These are phyloP conservation scores for Xylaria cubensis DNA, from an alignment of 495 filamentous ascomycete species.

Conservation along the genomic window DNA sequence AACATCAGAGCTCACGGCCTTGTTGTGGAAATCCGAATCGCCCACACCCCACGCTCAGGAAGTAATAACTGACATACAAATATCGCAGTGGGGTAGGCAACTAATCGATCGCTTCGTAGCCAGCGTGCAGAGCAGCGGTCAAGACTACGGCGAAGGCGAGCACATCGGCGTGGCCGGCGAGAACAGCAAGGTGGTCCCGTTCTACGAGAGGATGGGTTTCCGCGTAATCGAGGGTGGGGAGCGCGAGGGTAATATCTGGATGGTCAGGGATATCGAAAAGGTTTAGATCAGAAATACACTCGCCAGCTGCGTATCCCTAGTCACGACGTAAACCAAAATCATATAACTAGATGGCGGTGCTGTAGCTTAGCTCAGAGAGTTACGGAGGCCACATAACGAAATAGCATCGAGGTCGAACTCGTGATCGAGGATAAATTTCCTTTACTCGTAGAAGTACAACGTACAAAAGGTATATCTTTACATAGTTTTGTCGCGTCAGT, in stretches of 20 bases:
- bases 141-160: constrained; percentile 43
- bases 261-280: constrained; percentile 39
- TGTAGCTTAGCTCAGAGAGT: not conserved
- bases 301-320: not conserved
- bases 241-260: constrained; percentile 45
- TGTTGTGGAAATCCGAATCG: no score
- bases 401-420: not conserved
- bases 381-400: not conserved
- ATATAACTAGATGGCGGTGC: not conserved
- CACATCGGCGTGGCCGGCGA: constrained; percentile 48
- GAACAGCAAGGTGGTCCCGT: constrained; percentile 51
- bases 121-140: constrained; percentile 40
- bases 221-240: constrained; percentile 43
- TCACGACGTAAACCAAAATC: not conserved
- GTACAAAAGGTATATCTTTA: constrained; percentile 21
- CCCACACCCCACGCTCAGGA: no score
- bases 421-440: not conserved
- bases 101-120: constrained; percentile 47
- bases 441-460: constrained; percentile 4
- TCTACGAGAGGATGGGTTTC: constrained; percentile 52
- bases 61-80: not conserved
- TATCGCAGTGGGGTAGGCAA: constrained; percentile 39
- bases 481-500: constrained; percentile 14
- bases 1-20: no score
- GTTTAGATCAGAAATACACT: not conserved